phyloP scores from a whole-genome alignment of 768 basidiomycete genomes.

The Russula emetica region DNA sequence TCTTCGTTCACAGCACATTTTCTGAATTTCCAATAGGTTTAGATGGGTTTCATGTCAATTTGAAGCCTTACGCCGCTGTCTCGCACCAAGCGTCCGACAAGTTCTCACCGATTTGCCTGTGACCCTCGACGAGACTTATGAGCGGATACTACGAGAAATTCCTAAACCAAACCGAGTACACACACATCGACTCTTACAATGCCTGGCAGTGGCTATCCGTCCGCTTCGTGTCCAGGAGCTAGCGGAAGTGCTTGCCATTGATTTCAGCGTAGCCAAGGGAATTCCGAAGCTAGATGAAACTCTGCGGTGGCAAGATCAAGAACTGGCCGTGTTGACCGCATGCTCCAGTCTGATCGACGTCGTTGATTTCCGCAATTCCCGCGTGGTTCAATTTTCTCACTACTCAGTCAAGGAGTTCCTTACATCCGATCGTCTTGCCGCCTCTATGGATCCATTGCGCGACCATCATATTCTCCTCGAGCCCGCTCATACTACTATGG shows the following conservation, averaged over 20 bases:
- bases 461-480: neutral
- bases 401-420: neutral
- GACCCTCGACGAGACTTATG: neutral
- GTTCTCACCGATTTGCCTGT: neutral
- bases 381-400: neutral
- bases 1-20: neutral
- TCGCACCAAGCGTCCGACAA: neutral
- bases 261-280: neutral
- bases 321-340: neutral
- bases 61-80: neutral
- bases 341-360: neutral
- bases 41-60: neutral
- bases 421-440: neutral
- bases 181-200: neutral
- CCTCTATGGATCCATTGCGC: neutral
- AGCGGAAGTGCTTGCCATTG: neutral
- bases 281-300: neutral
- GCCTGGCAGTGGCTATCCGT: neutral
- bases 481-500: neutral
- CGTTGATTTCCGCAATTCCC: neutral
- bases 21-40: neutral
- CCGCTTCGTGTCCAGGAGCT: neutral
- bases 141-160: neutral
- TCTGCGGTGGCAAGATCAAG: neutral
- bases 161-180: neutral